Base-by-base conservation (phyloP, 1,284 basidiomycete species). In the Neolentinus lepideus region DNA sequence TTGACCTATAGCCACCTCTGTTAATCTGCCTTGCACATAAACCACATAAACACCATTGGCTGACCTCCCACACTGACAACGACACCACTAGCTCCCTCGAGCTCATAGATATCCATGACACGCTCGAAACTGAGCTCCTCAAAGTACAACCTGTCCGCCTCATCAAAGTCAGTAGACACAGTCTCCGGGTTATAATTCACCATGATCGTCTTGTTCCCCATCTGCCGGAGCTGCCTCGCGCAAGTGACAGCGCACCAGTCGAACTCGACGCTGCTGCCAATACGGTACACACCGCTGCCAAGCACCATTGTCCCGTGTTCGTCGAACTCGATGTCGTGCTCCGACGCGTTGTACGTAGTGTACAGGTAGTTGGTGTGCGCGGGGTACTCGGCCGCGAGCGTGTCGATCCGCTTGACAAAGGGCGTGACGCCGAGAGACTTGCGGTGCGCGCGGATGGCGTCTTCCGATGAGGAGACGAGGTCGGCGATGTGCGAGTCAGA, bases 101-200 rank as follows among this genome's bases (percentile, higher is more conserved):
- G 75, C 72, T 99, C 97, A 71, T 99, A 99, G 64, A 99, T 99
- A 74, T 99, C 97, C 95, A 99, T 98, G 58, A 99, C 95, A 55
- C 95, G 86, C 74, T 99, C 97, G 71, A 85, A 98, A 55, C 95
- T 93, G 57, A 99, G 83, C 71, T 98, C 96, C 72, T 99, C 97
- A 68, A 99, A 99, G 81, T 99, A 99, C 54, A 99, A 77, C 58
- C 97, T 80, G 67, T 99, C 96, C 21, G 97, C 97, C 76, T 99
- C 97, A 68, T 99, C 97, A 71, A 96, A 99, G 72, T 99, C 97
- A 57, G 97, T 99, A 4, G 94, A 97, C 56, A 99, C 97, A 2
- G 97, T 99, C 75, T 99, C 97, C 16, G 96, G 97, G 74, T 99
- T 99, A 76, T 99, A 99, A 79, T 99, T 99, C 81, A 99, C 83